Conservation (phyloP, 106 monocot genomes). For the Iris macrosiphon region DNA sequence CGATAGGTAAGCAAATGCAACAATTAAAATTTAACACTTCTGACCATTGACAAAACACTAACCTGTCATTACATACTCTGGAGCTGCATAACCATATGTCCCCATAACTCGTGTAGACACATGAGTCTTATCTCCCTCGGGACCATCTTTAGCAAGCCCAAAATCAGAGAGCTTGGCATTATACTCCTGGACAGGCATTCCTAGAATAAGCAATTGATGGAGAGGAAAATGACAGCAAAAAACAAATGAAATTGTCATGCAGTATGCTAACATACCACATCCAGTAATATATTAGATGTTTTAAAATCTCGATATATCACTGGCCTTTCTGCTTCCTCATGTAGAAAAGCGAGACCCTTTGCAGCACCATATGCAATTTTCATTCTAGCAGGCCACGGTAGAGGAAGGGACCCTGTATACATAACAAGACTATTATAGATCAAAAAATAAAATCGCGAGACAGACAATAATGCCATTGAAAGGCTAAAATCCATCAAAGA, state of each 20-base stretch:
- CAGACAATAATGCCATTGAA: too few relatives aligned
- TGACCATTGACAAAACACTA: too few relatives aligned
- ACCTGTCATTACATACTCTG: conserved; percentile 21
- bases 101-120: conserved; percentile 16
- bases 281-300: conserved; percentile 22
- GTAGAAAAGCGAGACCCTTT: conserved; percentile 28
- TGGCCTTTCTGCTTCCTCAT: conserved; percentile 18
- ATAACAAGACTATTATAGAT: too few relatives aligned
- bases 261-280: conserved; percentile 12
- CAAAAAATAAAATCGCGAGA: too few relatives aligned
- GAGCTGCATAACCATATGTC: conserved; percentile 19
- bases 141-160: conserved; percentile 17
- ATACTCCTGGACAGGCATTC: conserved; percentile 7
- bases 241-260: neutral
- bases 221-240: neutral
- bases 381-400: conserved; percentile 19
- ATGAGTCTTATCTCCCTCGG: conserved; percentile 15
- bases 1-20: too few relatives aligned
- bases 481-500: too few relatives aligned
- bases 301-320: conserved; percentile 30
- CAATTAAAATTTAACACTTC: too few relatives aligned
- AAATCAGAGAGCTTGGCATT: conserved; percentile 20
- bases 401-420: conserved; percentile 21
- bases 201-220: neutral
- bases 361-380: conserved; percentile 26